These are phyloP conservation scores for Nitzschia sp. DNA, from an alignment of 108 stramenopile genomes.

Conservation along the genomic window DNA sequence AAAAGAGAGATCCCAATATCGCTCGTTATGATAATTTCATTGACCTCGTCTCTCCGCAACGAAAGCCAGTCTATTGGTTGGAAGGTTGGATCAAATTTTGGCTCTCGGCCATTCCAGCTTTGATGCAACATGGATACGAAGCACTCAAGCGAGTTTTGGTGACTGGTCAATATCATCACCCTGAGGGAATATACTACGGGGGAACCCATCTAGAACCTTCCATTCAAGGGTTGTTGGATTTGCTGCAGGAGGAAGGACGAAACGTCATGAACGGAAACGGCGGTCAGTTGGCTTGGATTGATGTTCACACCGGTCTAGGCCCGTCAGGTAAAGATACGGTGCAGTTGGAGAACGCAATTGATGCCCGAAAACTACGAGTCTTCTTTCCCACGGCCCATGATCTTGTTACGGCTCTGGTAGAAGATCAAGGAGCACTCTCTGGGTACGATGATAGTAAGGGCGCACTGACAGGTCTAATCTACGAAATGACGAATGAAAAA, in stretches of 20 bases:
- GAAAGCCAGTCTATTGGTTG: constrained; percentile 20
- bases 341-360: constrained; percentile 1
- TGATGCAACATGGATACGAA: constrained; percentile 46
- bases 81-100: constrained; percentile 26
- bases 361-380: not conserved
- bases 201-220: constrained; percentile 58
- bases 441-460: constrained; percentile 32
- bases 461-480: constrained; percentile 5
- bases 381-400: constrained; percentile 14
- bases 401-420: constrained; percentile 5
- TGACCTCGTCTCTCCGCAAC: constrained; percentile 12
- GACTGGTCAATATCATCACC: constrained; percentile 73
- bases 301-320: constrained; percentile 85
- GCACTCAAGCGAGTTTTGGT: constrained; percentile 65
- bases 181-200: constrained; percentile 69
- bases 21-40: constrained; percentile 55
- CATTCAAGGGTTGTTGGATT: constrained; percentile 26
- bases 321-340: constrained; percentile 55
- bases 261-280: constrained; percentile 9
- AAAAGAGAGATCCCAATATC: constrained; percentile 52
- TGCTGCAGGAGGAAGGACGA: constrained; percentile 22
- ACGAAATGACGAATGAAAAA: constrained; percentile 2
- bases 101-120: constrained; percentile 4
- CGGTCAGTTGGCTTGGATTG: constrained; percentile 59
- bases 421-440: constrained; percentile 14